Conservation (phyloP, 148 eudicot genomes). For the Amaranthus palmeri region DNA sequence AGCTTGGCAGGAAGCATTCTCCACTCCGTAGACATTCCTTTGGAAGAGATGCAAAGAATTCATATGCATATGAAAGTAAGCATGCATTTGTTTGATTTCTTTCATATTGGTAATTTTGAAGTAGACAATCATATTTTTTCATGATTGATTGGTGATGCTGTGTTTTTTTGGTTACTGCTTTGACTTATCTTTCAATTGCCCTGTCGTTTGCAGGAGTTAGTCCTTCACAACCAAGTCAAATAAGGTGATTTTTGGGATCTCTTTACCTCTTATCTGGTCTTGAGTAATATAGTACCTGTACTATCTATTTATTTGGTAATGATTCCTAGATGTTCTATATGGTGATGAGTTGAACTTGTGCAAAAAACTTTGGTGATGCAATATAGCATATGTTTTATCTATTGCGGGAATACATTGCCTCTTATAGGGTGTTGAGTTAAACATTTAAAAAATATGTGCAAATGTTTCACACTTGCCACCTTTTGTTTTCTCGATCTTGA, state of each 20-base stretch:
- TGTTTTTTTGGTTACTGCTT: not conserved
- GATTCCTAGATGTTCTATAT: not conserved
- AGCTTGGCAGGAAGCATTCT: conserved; percentile 71
- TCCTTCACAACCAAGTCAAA: conserved; percentile 40
- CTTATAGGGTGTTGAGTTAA: not conserved
- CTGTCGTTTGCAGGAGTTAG: conserved; percentile 46
- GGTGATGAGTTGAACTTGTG: too few species aligned
- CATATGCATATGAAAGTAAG: conserved; percentile 50
- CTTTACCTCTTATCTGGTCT: conserved; percentile 9
- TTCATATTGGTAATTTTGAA: not conserved
- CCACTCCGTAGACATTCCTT: conserved; percentile 57
- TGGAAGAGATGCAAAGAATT: conserved; percentile 45
- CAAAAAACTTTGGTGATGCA: not conserved
- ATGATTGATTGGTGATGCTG: not conserved
- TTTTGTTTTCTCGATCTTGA: not conserved
- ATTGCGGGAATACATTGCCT: not conserved
- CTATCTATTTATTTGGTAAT: not conserved
- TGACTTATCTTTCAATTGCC: not conserved
- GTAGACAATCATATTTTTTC: not conserved
- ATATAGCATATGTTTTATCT: not conserved
- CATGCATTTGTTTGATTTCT: conserved; percentile 11
- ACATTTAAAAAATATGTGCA: too few species aligned
- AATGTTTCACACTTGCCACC: not conserved
- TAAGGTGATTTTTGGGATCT: conserved; percentile 40
- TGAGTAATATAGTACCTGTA: not conserved